Conservation (phyloP, 768 basidiomycete species). For the Pleurotus djamor region DNA sequence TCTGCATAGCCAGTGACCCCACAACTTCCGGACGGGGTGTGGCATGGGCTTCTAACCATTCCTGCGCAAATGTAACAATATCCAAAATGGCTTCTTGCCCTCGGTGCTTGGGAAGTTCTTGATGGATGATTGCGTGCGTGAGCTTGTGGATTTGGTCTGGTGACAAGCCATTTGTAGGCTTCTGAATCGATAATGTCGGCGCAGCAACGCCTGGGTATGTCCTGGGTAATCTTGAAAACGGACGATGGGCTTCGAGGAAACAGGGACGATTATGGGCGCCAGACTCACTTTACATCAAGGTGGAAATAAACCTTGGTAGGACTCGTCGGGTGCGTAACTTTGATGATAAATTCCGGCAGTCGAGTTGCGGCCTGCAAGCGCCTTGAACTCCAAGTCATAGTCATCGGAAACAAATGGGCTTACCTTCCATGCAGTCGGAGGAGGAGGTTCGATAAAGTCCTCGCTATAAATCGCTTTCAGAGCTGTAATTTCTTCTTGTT, state of each 20-base stretch:
- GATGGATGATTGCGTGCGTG: slow-evolving; percentile 52
- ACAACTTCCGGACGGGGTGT: slow-evolving; percentile 53
- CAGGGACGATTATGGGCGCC: neutral
- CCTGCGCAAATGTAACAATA: slow-evolving; percentile 66
- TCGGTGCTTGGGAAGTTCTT: slow-evolving; percentile 60
- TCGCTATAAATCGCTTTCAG: slow-evolving; percentile 79
- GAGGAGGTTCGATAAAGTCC: slow-evolving; percentile 71
- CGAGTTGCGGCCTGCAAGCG: slow-evolving; percentile 56
- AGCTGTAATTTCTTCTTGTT: slow-evolving; percentile 69
- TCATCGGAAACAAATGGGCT: neutral
- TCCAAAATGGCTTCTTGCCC: slow-evolving; percentile 82
- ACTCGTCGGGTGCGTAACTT: slow-evolving; percentile 56
- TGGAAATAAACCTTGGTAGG: slow-evolving; percentile 60
- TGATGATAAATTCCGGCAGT: slow-evolving; percentile 75
- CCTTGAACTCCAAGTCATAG: neutral
- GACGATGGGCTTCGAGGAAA: neutral
- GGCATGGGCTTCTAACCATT: slow-evolving; percentile 65
- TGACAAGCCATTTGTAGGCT: slow-evolving; percentile 57
- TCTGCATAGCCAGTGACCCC: slow-evolving; percentile 76
- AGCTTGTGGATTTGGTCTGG: slow-evolving; percentile 57
- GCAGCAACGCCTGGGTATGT: slow-evolving; percentile 76
- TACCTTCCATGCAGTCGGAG: slow-evolving; percentile 86
- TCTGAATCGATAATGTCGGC: slow-evolving; percentile 67
- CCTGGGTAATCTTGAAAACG: slow-evolving; percentile 66
- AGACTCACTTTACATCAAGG: slow-evolving; percentile 66